Base-by-base conservation (phyloP, 805 yeast genomes). In the Torulaspora delbrueckii region DNA sequence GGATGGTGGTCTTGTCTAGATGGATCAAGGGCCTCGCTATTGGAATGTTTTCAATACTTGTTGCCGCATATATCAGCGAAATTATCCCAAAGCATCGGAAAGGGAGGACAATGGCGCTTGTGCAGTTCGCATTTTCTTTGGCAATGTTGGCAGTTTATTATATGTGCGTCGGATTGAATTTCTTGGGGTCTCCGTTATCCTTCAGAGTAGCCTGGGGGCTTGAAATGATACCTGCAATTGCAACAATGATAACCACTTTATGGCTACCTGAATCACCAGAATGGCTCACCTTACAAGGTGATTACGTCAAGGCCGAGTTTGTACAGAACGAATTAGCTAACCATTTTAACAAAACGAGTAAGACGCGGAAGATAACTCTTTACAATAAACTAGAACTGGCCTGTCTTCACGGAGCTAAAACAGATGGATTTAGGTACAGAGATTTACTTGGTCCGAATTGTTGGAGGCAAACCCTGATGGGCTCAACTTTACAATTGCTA, bases 201-300 rank as follows among this genome's bases (percentile, higher is more conserved):
- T 82, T 82, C 75, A 73, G 90, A 56, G 60, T 77, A 18, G 84
- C 80, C 46, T 72, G 90, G 85, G 70, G 78, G 58, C 36, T 85
- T 67, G 72, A 76, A 68, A 65, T 75, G 62, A 51, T 82, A 60
- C 72, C 88, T 61, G 70, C 74, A 8, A 25, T 48, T 6, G 19
- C 48, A 5, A 33, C 52, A 9, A 38, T 55, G 33, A 28, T 47
- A 2, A 40, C 32, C 18, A 45, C 53, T 3, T 14, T 46, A 10
- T 55, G 51, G 50, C 30, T 55, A 27, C 57, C 62, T 3, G 84
- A 80, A 55, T 76, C 83, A 3, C 84, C 84, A 2, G 72, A 77
- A 51, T 79, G 82, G 82, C 67, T 76, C 35, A 74, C 74, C 0
- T 16, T 52, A 3, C 54, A 48, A 19, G 63, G 65, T 6, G 25